phyloP scores from a whole-genome alignment of 306 rosid genomes.

The Alnus rubra region DNA sequence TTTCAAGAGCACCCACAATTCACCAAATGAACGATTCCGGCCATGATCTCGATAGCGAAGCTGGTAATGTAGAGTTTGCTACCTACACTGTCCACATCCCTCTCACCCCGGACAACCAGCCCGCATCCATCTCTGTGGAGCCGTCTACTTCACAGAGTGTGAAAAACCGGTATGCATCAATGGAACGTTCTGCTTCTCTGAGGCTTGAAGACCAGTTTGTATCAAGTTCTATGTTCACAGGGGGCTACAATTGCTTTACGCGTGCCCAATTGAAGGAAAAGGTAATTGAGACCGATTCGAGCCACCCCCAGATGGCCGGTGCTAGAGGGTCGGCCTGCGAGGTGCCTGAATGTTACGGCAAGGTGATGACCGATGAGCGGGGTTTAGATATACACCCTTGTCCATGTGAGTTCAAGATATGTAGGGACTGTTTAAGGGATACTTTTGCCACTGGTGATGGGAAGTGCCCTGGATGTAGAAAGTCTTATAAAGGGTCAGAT shows the following conservation, averaged over 20 bases:
- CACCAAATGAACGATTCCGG: constrained; percentile 37
- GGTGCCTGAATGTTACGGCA: constrained; percentile 58
- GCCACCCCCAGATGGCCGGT: constrained; percentile 74
- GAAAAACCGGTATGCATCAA: constrained; percentile 59
- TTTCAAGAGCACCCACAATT: constrained; percentile 36
- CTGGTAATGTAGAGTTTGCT: constrained; percentile 37
- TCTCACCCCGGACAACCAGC: constrained; percentile 69
- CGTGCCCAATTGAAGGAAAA: constrained; percentile 64
- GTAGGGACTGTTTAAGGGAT: constrained; percentile 66
- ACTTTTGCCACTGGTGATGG: constrained; percentile 47
- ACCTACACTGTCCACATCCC: constrained; percentile 65
- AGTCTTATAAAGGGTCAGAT: constrained; percentile 42
- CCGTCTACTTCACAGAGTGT: constrained; percentile 53
- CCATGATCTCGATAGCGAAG: constrained; percentile 50
- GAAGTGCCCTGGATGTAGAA: constrained; percentile 63
- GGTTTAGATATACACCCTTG: constrained; percentile 68
- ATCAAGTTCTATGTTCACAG: constrained; percentile 66
- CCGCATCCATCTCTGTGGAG: constrained; percentile 49
- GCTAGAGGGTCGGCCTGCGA: constrained; percentile 59
- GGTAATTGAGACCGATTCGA: constrained; percentile 59
- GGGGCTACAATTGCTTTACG: constrained; percentile 59
- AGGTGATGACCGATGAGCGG: constrained; percentile 58
- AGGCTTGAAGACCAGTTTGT: constrained; percentile 69
- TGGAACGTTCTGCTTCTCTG: constrained; percentile 57
- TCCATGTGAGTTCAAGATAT: constrained; percentile 62